phyloP scores from a whole-genome alignment of 768 basidiomycete species.

The Suillus americanus region DNA sequence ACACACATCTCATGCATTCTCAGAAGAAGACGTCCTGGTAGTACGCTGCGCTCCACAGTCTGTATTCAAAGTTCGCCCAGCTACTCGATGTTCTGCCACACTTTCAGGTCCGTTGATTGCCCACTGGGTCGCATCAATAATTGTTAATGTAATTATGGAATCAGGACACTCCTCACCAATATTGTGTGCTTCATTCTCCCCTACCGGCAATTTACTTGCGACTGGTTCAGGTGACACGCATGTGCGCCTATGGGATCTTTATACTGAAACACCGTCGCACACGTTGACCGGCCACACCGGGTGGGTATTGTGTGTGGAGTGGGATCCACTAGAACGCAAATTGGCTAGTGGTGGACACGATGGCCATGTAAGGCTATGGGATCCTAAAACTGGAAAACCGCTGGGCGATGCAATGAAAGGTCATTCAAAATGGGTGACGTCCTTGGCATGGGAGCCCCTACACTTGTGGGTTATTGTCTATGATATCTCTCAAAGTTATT shows the following conservation, averaged over 20 bases:
- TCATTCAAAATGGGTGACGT: constrained; percentile 95
- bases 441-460: constrained; percentile 93
- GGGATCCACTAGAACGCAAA: constrained; percentile 91
- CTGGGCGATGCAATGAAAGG: constrained; percentile 89
- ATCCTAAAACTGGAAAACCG: constrained; percentile 87
- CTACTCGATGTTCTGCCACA: constrained; percentile 92
- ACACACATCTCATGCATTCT: constrained; percentile 70
- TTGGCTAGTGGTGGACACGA: constrained; percentile 95
- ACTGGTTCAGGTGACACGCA: constrained; percentile 96
- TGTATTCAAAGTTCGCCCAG: constrained; percentile 90
- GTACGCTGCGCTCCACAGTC: constrained; percentile 94
- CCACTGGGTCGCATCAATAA: constrained; percentile 7
- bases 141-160: constrained; percentile 5
- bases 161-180: constrained; percentile 91
- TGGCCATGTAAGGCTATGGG: constrained; percentile 91
- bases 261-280: constrained; percentile 89
- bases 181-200: constrained; percentile 93
- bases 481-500: constrained; percentile 8
- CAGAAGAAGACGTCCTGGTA: constrained; percentile 84
- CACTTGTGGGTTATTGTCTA: constrained; percentile 63
- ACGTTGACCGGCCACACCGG: constrained; percentile 87
- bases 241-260: constrained; percentile 91
- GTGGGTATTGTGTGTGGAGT: constrained; percentile 97
- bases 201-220: constrained; percentile 86
- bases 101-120: constrained; percentile 61